Evolutionary conservation across 768 basidiomycete genomes (phyloP), one percentile per base, ranked within the genome.

Genomic region (Sarcodon aspratus): DNA sequence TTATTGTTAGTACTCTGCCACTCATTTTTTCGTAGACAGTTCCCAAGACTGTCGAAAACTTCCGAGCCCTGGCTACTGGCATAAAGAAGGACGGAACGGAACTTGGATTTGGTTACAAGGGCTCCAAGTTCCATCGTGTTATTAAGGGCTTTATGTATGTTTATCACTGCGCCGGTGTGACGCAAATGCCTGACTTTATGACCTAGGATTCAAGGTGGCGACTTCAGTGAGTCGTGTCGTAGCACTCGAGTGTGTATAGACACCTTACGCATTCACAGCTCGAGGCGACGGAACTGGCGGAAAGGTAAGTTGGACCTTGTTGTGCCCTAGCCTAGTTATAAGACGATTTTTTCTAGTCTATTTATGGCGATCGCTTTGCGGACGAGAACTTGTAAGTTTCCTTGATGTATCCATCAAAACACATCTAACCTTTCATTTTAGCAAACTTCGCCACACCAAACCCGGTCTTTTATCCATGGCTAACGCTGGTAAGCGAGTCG

Each of bases 21-120:
- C 12, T 42, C 27, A 13, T n/a, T 42, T 42, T 40, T 27, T 13
- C 15, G 31, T 50, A 93, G 85, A 91, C 91, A 44, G 93, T 96
- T 43, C 94, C 94, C 48, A 94, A 94, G 70, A 97, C 94, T 33
- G 93, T 73, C 21, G 94, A 93, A 75, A 98, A 98, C 78, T 98
- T 98, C 80, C 85, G 92, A 50, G 90, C 92, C 44, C 75, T 99
- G 56, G 72, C 88, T 10, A 89, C 91, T 35, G 89, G 94, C 50
- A 72, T 80, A 58, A 79, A 76, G 57, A 89, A 85, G 69, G 79
- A 86, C 50, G 88, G 87, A 52, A 73, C 74, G 1, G 78, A 79
- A 13, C 77, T 86, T 44, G 91, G 83, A 13, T 95, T 75, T 61
- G 93, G 94, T 9, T 99, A 92, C 77, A 85, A 95, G 67, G 93